These are phyloP conservation scores for Saturnispora galanensis DNA, from an alignment of 805 yeast genomes.

Conservation along the genomic window DNA sequence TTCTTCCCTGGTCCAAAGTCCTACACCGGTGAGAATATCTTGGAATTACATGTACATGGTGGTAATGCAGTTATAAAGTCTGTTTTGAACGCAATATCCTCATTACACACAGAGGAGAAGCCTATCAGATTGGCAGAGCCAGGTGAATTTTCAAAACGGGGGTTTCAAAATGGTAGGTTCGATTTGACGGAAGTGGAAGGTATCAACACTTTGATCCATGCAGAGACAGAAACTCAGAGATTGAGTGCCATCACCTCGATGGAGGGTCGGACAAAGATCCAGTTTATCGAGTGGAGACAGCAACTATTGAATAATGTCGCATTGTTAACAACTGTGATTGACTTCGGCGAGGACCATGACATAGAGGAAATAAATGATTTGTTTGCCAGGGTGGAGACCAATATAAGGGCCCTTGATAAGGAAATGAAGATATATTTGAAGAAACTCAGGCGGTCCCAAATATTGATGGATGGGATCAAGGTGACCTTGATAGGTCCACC, in stretches of 20 bases:
- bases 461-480: constrained; percentile 63
- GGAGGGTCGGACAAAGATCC: constrained; percentile 50
- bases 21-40: constrained; percentile 85
- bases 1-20: constrained; percentile 66
- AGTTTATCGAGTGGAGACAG: constrained; percentile 59
- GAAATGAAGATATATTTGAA: constrained; percentile 38
- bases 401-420: constrained; percentile 31
- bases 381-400: constrained; percentile 38
- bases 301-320: constrained; percentile 60
- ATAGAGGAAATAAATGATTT: constrained; percentile 52
- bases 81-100: constrained; percentile 52
- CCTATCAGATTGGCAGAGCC: constrained; percentile 76
- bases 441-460: constrained; percentile 46
- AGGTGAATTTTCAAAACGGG: constrained; percentile 86
- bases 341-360: constrained; percentile 91
- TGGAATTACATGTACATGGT: constrained; percentile 91
- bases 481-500: constrained; percentile 81
- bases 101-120: constrained; percentile 36
- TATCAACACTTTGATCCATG: constrained; percentile 76
- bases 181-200: constrained; percentile 92
- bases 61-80: constrained; percentile 76
- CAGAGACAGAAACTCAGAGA: constrained; percentile 88
- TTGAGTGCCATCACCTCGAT: constrained; percentile 63
- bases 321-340: constrained; percentile 75
- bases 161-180: constrained; percentile 72